Evolutionary conservation across 805 yeast species (phyloP).

Genomic region (Wickerhamomyces hampshirensis): DNA sequence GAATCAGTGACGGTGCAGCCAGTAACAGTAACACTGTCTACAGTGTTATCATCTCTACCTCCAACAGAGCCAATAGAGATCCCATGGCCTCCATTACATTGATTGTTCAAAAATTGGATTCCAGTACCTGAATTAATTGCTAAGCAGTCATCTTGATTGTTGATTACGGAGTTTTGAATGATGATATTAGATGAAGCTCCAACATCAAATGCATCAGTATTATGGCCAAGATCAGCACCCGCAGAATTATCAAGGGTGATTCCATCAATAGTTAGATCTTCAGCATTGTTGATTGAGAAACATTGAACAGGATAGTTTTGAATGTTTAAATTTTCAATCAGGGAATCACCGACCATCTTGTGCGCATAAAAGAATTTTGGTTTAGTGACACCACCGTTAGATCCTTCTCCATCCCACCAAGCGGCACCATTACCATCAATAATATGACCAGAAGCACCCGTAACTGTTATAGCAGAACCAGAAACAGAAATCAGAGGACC

Average conservation of each 20-base stretch:
- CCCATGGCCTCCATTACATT: slow-evolving; percentile 18
- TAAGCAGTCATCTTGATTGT: slow-evolving; percentile 19
- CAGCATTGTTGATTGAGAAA: slow-evolving; percentile 5
- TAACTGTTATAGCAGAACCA: slow-evolving; percentile 13
- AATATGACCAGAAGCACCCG: slow-evolving; percentile 14
- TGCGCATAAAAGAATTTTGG: slow-evolving; percentile 14
- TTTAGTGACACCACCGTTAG: slow-evolving; percentile 12
- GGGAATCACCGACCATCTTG: slow-evolving; percentile 4
- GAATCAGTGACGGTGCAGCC: slow-evolving; percentile 9
- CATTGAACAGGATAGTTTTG: slow-evolving; percentile 13
- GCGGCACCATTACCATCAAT: slow-evolving; percentile 14
- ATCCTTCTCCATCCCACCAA: slow-evolving; percentile 19
- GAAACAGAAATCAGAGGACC: slow-evolving; percentile 15
- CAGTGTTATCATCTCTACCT: slow-evolving; percentile 12
- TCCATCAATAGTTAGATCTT: slow-evolving; percentile 6
- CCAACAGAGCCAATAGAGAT: slow-evolving; percentile 19
- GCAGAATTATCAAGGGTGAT: slow-evolving; percentile 10
- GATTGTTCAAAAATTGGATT: slow-evolving; percentile 11
- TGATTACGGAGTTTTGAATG: slow-evolving; percentile 8
- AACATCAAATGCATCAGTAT: slow-evolving; percentile 18
- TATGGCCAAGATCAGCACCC: slow-evolving; percentile 14
- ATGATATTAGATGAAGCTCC: slow-evolving; percentile 7
- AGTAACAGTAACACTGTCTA: slow-evolving; percentile 7
- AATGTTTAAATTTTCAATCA: slow-evolving; percentile 10
- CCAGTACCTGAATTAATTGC: slow-evolving; percentile 16